Conservation (phyloP, 768 basidiomycete species). For the Russula dissimulans region DNA sequence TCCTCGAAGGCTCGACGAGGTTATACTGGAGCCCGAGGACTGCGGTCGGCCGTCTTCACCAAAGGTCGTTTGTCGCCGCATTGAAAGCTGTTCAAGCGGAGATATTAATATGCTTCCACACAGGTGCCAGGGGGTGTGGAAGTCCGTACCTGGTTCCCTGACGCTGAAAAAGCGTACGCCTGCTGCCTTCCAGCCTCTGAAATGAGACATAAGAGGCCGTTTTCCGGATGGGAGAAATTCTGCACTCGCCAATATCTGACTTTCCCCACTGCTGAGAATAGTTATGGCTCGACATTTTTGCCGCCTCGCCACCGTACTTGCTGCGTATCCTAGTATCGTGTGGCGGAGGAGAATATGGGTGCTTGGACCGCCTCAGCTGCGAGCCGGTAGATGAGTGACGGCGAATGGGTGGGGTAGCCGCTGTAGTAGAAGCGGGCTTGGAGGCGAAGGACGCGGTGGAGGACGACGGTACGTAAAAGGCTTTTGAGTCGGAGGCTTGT, state of each 20-base stretch:
- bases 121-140: background rate
- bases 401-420: slow-evolving; percentile 11
- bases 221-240: background rate
- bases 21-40: slow-evolving; percentile 36
- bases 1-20: slow-evolving; percentile 44
- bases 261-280: slow-evolving; percentile 19
- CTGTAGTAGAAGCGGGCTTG: slow-evolving; percentile 10
- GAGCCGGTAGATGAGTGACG: slow-evolving; percentile 7
- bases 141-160: slow-evolving; percentile 22
- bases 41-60: slow-evolving; percentile 24
- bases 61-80: slow-evolving; percentile 20
- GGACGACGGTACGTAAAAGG: slow-evolving; percentile 43
- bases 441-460: slow-evolving; percentile 19
- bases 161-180: slow-evolving; percentile 15
- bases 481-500: slow-evolving; percentile 4
- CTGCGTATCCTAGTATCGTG: slow-evolving; percentile 14
- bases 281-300: slow-evolving; percentile 15
- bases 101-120: slow-evolving; percentile 24
- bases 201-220: background rate
- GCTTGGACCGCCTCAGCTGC: slow-evolving; percentile 16
- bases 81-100: slow-evolving; percentile 19
- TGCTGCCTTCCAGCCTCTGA: slow-evolving; percentile 15
- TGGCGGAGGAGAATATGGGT: slow-evolving; percentile 14
- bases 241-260: slow-evolving; percentile 13
- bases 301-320: slow-evolving; percentile 8